Base-by-base conservation (phyloP, 768 basidiomycete species). In the Mycena albidolilacea region DNA sequence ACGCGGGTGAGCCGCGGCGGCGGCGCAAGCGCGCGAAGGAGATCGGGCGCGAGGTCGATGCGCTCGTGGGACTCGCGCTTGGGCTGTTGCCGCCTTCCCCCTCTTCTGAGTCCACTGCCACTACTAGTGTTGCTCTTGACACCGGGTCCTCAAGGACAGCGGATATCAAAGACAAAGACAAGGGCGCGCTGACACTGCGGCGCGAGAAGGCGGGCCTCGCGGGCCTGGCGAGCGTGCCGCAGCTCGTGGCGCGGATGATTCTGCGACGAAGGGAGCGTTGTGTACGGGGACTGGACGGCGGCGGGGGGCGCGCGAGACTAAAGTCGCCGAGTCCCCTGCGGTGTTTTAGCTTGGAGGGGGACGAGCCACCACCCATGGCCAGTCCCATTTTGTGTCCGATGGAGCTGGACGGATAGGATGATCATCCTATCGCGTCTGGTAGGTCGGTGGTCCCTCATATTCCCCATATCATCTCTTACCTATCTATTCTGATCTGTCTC, bases 211-310 rank as follows among this genome's bases (percentile, higher is more conserved):
- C 72, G 57, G 74, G 66, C 21, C 59, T 72, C 0, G 75, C 60
- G 30, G 75, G 69, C n/a, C 59, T 72, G 21, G 68, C 52, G 65
- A 67, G 63, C 65, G 59, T 73, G 41, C 58, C 68, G 59, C 68
- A 72, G 69, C 69, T 75, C 21, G 75, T 75, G 0, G 75, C 75
- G 59, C 46, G 75, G 38, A 75, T 75, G 75, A 73, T 75, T 4
- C 55, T 72, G 19, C 67, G 75, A 9, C n/a, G 75, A 46, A 35
- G 75, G 21, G 75, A 75, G 61, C 59, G 75, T 7, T 70, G 71
- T 19, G 71, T 73, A 41, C 35, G 75, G 15, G 71, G 68, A 38
- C n/a, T 75, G 55, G 74, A 71, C 5, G 17, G 46, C n/a, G 39
- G 61, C 3, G 57, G 57, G 9, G 67, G n/a, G 59, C 48, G 30